Conservation (phyloP, 208 protist genomes). For the Leishmania mexicana region DNA sequence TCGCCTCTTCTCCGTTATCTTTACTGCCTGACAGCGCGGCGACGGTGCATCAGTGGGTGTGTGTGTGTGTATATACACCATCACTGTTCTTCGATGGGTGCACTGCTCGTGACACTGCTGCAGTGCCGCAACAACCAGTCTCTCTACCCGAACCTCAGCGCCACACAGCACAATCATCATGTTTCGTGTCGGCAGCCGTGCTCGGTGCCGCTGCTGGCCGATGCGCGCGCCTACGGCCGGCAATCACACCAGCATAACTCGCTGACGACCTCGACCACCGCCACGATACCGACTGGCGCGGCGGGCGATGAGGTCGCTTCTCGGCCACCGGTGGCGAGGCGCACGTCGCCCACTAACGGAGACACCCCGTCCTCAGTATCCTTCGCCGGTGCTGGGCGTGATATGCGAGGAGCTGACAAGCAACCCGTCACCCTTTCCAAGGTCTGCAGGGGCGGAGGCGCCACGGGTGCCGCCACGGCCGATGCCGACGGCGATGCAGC, state of each 20-base stretch:
- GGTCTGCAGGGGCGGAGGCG: not conserved
- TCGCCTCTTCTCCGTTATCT: not conserved
- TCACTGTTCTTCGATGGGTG: slow-evolving; percentile 21
- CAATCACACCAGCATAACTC: not conserved
- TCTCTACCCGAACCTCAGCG: slow-evolving; percentile 30
- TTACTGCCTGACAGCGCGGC: too few species aligned
- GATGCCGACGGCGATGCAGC: not conserved
- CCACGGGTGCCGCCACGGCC: not conserved
- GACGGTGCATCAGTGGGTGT: not conserved
- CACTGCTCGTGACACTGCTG: slow-evolving; percentile 37
- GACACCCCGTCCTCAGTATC: not conserved
- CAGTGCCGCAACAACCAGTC: slow-evolving; percentile 34
- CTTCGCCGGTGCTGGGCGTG: not conserved
- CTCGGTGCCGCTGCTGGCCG: slow-evolving; percentile 17
- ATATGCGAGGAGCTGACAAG: not conserved
- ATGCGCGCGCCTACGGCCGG: not conserved
- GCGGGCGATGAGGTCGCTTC: not conserved
- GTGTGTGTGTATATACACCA: not conserved
- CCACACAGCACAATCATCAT: slow-evolving; percentile 6
- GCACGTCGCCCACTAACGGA: too few species aligned
- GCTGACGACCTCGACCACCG: not conserved
- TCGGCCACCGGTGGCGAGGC: not conserved
- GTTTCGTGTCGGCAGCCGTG: slow-evolving; percentile 24
- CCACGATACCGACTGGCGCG: not conserved
- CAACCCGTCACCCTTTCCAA: not conserved